phyloP scores from a whole-genome alignment of 352 stramenopile species.

The Pythium aphanidermatum region DNA sequence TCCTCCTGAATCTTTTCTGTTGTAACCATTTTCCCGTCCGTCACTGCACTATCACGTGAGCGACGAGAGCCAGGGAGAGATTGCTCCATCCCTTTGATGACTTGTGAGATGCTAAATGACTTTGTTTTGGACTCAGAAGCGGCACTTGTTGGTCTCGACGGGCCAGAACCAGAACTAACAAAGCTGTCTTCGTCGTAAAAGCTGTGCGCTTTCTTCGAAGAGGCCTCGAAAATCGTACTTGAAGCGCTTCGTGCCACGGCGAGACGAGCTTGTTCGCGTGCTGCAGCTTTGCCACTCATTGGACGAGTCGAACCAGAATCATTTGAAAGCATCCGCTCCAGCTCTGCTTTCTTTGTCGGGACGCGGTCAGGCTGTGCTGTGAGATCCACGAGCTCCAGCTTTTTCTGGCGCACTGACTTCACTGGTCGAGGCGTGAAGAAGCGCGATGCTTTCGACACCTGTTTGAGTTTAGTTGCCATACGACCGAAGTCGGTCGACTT shows the following conservation, averaged over 20 bases:
- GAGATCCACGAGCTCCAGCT: conserved; percentile 2
- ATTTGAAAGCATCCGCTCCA: too few species aligned
- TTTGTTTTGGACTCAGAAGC: conserved; percentile 12
- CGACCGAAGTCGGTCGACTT: conserved; percentile 61
- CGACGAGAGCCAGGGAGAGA: conserved; percentile 7
- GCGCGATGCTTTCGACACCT: conserved; percentile 37
- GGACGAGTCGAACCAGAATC: conserved; percentile 14
- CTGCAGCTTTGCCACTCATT: conserved; percentile 60
- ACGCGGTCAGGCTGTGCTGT: too few species aligned
- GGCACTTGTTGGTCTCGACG: neutral
- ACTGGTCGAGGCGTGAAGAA: conserved; percentile 49
- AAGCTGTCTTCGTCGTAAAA: conserved; percentile 75
- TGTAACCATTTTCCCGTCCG: neutral
- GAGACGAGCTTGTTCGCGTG: conserved; percentile 32
- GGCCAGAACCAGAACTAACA: conserved; percentile 12
- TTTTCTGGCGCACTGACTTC: too few species aligned
- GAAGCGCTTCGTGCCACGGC: conserved; percentile 37
- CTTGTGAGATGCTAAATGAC: conserved; percentile 60
- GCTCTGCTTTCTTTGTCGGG: too few species aligned
- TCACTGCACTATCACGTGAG: neutral
- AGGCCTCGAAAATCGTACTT: conserved; percentile 31
- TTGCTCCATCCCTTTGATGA: conserved; percentile 48
- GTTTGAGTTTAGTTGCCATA: conserved; percentile 58
- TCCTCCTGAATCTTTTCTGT: conserved; percentile 1
- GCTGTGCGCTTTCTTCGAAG: conserved; percentile 54